Conservation (phyloP, 805 yeast genomes). For the Blastobotrys robertii region DNA sequence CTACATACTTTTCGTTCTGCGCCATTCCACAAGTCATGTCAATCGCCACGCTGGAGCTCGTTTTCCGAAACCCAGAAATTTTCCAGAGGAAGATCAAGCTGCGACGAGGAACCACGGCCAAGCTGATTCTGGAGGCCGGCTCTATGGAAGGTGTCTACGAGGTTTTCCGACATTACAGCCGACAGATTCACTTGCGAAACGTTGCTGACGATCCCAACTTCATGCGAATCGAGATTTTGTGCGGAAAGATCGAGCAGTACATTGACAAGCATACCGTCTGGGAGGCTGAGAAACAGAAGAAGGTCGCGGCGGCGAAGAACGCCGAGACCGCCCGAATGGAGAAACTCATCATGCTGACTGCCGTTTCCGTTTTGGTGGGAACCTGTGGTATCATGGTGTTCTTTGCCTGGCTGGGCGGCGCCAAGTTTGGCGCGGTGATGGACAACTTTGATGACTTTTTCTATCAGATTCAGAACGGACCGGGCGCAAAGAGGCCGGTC, state of each 20-base stretch:
- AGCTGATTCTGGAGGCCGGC: constrained; percentile 62
- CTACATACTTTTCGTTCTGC: constrained; percentile 80
- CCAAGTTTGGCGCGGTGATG: constrained; percentile 20
- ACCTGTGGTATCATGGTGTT: constrained; percentile 18
- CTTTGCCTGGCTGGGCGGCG: constrained; percentile 22
- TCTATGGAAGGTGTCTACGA: constrained; percentile 64
- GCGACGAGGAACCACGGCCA: constrained; percentile 79
- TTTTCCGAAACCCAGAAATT: constrained; percentile 71
- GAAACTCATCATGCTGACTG: constrained; percentile 14
- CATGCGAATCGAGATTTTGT: constrained; percentile 68
- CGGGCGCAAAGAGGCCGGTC: background rate
- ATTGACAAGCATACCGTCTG: constrained; percentile 40
- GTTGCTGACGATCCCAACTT: constrained; percentile 80
- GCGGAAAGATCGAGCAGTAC: constrained; percentile 84
- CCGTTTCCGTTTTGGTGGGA: constrained; percentile 12
- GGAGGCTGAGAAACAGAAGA: constrained; percentile 7
- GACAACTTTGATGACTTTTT: constrained; percentile 4
- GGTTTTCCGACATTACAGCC: constrained; percentile 67
- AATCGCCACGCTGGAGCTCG: constrained; percentile 80
- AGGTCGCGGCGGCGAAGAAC: constrained; percentile 4
- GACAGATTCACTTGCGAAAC: constrained; percentile 68
- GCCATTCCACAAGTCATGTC: constrained; percentile 99
- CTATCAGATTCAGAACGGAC: constrained; percentile 5
- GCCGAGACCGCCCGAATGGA: constrained; percentile 11
- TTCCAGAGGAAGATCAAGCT: constrained; percentile 71